Percentiles rank a stretch among this genome's conserved stretches.
Conservation (phyloP, 1,284 basidiomycete genomes). For the Ceratobasidium sp. region DNA sequence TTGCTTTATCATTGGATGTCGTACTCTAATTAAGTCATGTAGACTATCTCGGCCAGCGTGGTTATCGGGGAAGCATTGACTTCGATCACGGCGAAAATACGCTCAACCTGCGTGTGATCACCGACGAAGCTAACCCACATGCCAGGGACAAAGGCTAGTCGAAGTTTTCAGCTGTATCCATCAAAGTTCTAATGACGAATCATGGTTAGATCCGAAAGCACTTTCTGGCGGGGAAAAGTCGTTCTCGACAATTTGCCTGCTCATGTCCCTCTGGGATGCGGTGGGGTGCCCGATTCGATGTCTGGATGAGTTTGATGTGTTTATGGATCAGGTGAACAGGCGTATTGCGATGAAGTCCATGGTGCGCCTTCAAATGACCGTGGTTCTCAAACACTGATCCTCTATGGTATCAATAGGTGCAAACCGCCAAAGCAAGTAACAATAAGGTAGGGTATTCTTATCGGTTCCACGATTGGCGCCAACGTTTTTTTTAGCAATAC, state of each 20-base stretch:
- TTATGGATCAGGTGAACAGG: conserved; percentile 95
- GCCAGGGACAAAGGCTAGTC: conserved; percentile 42
- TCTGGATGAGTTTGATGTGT: conserved; percentile 93
- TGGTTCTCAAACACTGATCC: conserved; percentile 17
- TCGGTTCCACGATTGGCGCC: too few relatives aligned
- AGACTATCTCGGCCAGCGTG: conserved; percentile 85
- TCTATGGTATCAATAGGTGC: conserved; percentile 69
- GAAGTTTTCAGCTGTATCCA: background rate
- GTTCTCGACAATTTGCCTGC: conserved; percentile 87
- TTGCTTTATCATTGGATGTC: background rate
- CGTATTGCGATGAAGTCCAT: conserved; percentile 94
- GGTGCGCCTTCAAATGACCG: conserved; percentile 64
- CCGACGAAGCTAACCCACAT: conserved; percentile 30
- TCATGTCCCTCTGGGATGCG: too few relatives aligned
- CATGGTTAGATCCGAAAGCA: conserved; percentile 76
- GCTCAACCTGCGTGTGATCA: conserved; percentile 76
- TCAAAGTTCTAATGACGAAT: background rate
- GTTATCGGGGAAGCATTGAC: conserved; percentile 85
- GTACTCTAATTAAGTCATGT: conserved; percentile 55
- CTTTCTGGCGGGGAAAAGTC: conserved; percentile 92
- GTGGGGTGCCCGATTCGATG: conserved; percentile 80
- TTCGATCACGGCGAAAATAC: conserved; percentile 84
- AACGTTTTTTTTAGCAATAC: conserved; percentile 71
- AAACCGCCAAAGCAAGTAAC: conserved; percentile 85
- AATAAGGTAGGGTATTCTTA: conserved; percentile 68